Evolutionary conservation across 345 rosid species (phyloP), one percentile per base, ranked within the genome.

Genomic region (Eucalyptus leucophloia): DNA sequence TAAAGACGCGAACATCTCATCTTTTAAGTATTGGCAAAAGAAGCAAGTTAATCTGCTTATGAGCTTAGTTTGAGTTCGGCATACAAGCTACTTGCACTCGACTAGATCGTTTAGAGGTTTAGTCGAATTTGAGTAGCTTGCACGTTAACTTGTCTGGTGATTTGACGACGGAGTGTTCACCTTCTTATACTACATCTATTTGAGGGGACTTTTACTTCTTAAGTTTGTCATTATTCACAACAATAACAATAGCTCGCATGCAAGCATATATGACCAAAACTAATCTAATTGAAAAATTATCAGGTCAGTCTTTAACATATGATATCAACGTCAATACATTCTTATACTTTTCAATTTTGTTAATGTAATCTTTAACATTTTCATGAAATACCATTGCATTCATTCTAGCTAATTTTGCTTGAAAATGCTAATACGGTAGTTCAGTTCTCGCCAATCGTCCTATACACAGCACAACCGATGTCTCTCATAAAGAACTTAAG

Each of bases 361-460:
- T 18, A 69, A 18, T 9, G 4, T 18, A 69, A 34, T 32, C 12
- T 4, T 69, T 11, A 37, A 19, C 2, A 9, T 18, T 72, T 72
- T 72, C 45, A 37, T 19, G 44, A 72, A 18, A 37, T 72, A 37
- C 3, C 5, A 72, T 18, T 19, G 3, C 10, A 10, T 2, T 3
- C 14, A 19, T 72, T 17, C 8, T 6, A 11, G 0, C 2, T 7
- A 72, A 72, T 37, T 72, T 37, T 37, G 2, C 45, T 72, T 10
- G 45, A 72, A 37, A 34, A 72, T 72, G 3, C 3, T 37, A 7
- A 37, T 1, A 23, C 4, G 8, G 5, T 24, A 6, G 3, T 37
- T 2, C 3, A 1, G 28, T 72, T 10, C 3, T 34, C 13, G 2
- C 3, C 12, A 11, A 16, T 32, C 7, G 3, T 67, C 26, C 58